Base-by-base conservation (phyloP, 2,329 filamentous ascomycete genomes). In the Botrytis galanthina region DNA sequence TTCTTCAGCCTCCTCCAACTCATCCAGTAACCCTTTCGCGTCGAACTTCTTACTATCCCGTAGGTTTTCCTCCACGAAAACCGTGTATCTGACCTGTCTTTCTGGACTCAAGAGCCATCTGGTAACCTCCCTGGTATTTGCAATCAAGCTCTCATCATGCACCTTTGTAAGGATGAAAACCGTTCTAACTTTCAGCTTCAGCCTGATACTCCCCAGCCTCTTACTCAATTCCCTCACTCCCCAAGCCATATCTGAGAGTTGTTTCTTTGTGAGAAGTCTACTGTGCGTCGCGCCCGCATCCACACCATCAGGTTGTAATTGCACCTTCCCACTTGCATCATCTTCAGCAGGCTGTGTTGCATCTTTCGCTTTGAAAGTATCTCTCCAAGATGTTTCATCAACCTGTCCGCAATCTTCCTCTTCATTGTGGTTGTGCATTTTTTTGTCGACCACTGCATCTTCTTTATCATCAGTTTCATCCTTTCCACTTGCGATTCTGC, bases 171-270 rank as follows among this genome's bases (percentile, higher is more conserved):
- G 85, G 46, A 99, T 84, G 79, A 98, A 97, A 44, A 99, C 90
- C 73, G 89, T 92, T 81, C 89, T 90, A 76, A 97, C 93, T 71
- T 91, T 91, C 77, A 97, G 89, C 81, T 92, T 93, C 75, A 99
- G 86, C 73, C 91, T 89, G 81, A 98, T 91, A 82, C 91, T 94
- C 70, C 93, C 93, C 74, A 98, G 84, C 74, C 93, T 92, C 80
- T 97, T 92, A 44, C 93, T 95, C 74, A 99, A 85, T 82, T 98
- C 94, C 66, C 96, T 88, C 73, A 98, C 96, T 39, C 95, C 95
- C 90, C 95, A 95, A 0, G 95, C 95, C 95, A 99, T 98, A 79
- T 98, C 96, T 22, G 92, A 94, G 60, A 99, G 86, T 82, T 99
- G 94, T 82, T 93, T 94, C 85, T 98, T 98, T 1, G 95, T 98